A percentile compares a stretch with the other conserved stretches of the same genome.
Conservation (phyloP, 371 early-diverging fungal genomes). For the Mucor irregularis region DNA sequence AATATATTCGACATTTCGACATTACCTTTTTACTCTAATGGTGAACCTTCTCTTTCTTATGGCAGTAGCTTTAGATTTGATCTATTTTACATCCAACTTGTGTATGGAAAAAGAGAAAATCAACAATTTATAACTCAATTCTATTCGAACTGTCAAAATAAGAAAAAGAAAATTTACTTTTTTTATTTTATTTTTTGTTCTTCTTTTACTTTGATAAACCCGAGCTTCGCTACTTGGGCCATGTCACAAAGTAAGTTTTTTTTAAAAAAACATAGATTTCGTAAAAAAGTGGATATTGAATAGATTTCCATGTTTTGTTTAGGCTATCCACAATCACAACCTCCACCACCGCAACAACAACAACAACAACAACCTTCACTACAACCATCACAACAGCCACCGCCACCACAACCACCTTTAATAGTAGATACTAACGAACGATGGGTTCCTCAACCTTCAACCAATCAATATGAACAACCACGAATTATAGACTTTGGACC, state of each 20-base stretch:
- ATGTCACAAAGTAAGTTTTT: conserved; percentile 27
- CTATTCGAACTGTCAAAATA: background rate
- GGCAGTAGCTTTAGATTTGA: background rate
- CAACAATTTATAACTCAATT: background rate
- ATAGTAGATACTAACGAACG: conserved; percentile 10
- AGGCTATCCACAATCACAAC: no score
- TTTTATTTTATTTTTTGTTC: background rate
- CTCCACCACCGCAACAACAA: background rate
- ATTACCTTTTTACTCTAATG: background rate
- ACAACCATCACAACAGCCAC: background rate
- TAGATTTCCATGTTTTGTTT: conserved; percentile 17
- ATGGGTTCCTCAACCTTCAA: conserved; percentile 18
- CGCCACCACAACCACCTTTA: background rate
- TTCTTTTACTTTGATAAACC: background rate
- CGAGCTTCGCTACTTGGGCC: conserved; percentile 2
- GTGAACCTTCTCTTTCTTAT: background rate
- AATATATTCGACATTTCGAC: background rate
- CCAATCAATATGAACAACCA: conserved; percentile 17
- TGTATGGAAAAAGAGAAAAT: background rate
- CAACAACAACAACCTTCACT: background rate
- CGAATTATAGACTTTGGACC: conserved; percentile 10
- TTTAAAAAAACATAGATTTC: background rate
- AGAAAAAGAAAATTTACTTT: no score
- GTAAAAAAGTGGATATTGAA: background rate
- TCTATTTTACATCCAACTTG: background rate